phyloP scores from a whole-genome alignment of 1,284 basidiomycete genomes.

The Cryptococcus sp. region DNA sequence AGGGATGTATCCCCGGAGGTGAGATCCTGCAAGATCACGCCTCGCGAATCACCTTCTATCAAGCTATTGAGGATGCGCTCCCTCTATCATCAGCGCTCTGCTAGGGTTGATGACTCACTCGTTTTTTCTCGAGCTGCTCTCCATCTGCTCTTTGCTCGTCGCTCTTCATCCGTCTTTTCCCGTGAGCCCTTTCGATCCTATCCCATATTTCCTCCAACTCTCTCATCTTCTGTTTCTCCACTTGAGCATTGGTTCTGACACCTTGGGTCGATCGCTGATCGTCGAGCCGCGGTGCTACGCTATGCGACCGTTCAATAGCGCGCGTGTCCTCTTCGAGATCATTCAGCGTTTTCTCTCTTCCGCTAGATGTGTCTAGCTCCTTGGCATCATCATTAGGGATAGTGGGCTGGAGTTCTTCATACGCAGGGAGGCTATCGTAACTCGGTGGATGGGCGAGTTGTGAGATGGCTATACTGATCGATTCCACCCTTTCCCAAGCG shows the following conservation, averaged over 20 bases:
- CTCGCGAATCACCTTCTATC: constrained; percentile 29
- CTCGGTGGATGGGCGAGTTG: constrained; percentile 21
- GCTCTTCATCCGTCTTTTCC: constrained; percentile 18
- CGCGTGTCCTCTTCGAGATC: constrained; percentile 79
- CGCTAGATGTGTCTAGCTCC: not conserved
- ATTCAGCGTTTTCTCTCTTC: constrained; percentile 30
- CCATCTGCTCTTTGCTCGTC: constrained; percentile 28
- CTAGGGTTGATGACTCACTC: constrained; percentile 7
- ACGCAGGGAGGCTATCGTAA: constrained; percentile 12
- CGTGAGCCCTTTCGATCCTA: constrained; percentile 38
- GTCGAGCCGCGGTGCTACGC: constrained; percentile 76
- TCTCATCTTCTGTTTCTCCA: constrained; percentile 33
- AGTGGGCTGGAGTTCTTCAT: constrained; percentile 4
- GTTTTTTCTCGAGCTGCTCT: constrained; percentile 14
- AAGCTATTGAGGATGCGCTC: constrained; percentile 4
- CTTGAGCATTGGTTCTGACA: constrained; percentile 46
- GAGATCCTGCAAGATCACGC: constrained; percentile 21
- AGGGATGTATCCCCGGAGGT: not conserved
- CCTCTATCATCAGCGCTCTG: not conserved
- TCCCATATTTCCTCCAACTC: constrained; percentile 45
- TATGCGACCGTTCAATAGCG: constrained; percentile 82
- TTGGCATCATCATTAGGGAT: too few relatives aligned
- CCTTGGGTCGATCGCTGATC: constrained; percentile 83
- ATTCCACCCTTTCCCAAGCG: constrained; percentile 37
- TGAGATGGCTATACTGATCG: constrained; percentile 35